Conservation (phyloP, 73 alveolate species). For the Effrenium voratum region DNA sequence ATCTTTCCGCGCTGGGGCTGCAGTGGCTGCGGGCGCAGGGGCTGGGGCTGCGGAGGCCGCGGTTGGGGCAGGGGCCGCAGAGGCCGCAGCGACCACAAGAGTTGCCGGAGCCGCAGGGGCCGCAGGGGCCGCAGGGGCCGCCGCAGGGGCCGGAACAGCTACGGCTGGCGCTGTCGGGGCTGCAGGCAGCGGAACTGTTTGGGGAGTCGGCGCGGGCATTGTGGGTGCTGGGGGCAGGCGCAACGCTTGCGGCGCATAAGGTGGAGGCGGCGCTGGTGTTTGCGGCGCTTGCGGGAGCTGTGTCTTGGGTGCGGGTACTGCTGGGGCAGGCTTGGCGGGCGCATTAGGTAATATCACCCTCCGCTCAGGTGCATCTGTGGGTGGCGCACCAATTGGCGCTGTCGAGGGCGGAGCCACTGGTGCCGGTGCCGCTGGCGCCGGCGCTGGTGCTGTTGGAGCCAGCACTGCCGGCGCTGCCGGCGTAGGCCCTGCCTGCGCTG, state of each 20-base stretch:
- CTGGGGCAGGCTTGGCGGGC: not conserved
- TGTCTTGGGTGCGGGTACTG: not conserved
- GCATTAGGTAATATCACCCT: too few relatives aligned
- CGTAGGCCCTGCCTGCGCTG: not conserved
- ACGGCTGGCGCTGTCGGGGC: not conserved
- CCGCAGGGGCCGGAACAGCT: not conserved
- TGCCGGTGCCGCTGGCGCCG: not conserved
- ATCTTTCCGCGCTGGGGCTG: too few relatives aligned
- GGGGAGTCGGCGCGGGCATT: conserved; percentile 1
- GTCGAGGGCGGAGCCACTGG: not conserved
- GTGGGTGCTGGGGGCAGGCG: conserved; percentile 5
- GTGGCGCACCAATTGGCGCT: too few relatives aligned
- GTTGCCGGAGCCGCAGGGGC: not conserved
- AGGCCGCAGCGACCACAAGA: not conserved
- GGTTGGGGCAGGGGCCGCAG: not conserved
- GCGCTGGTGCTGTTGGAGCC: not conserved
- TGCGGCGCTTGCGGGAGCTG: not conserved
- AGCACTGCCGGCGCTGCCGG: not conserved
- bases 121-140: not conserved
- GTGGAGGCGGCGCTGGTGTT: not conserved
- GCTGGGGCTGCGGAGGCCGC: not conserved
- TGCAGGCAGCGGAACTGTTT: not conserved
- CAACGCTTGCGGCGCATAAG: not conserved
- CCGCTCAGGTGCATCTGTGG: too few relatives aligned
- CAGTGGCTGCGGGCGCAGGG: too few relatives aligned